These are phyloP conservation scores for Volvox reticuliferus DNA, from an alignment of 139 green algal species.

Conservation along the genomic window DNA sequence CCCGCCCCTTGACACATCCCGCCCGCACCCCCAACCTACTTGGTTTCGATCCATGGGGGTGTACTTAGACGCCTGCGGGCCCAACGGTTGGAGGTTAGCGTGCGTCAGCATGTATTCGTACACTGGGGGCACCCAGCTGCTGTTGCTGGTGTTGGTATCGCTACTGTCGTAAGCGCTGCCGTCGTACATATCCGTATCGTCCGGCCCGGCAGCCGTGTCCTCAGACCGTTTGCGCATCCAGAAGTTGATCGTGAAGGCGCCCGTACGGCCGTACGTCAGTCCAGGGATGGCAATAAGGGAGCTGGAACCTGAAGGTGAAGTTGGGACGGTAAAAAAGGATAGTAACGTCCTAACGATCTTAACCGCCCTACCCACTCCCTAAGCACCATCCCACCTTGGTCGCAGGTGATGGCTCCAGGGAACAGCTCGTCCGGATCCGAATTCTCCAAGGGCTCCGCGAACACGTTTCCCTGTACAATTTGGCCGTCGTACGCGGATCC, in stretches of 20 bases:
- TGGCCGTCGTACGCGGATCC: not conserved
- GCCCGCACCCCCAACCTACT: not conserved
- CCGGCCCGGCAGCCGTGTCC: not conserved
- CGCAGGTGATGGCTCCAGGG: slow-evolving; percentile 42
- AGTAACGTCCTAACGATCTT: not conserved
- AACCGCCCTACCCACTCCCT: too few species aligned
- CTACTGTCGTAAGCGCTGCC: not conserved
- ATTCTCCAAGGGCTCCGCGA: not conserved
- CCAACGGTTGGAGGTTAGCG: not conserved
- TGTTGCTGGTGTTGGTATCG: not conserved
- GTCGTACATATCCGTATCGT: not conserved
- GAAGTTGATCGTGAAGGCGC: slow-evolving; percentile 73
- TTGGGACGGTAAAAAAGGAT: too few species aligned
- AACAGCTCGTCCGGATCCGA: slow-evolving; percentile 11
- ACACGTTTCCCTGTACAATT: not conserved
- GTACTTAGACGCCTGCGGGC: not conserved
- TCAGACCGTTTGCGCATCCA: slow-evolving; percentile 63
- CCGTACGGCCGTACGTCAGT: slow-evolving; percentile 53
- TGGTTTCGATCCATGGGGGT: slow-evolving; percentile 35
- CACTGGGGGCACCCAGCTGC: not conserved
- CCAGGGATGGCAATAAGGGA: slow-evolving; percentile 29
- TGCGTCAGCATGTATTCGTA: slow-evolving; percentile 76
- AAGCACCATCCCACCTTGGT: not conserved
- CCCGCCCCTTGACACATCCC: too few species aligned
- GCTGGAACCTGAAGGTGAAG: not conserved